These are phyloP conservation scores for Trametes meyenii DNA, from an alignment of 768 basidiomycete species.

Conservation along the genomic window DNA sequence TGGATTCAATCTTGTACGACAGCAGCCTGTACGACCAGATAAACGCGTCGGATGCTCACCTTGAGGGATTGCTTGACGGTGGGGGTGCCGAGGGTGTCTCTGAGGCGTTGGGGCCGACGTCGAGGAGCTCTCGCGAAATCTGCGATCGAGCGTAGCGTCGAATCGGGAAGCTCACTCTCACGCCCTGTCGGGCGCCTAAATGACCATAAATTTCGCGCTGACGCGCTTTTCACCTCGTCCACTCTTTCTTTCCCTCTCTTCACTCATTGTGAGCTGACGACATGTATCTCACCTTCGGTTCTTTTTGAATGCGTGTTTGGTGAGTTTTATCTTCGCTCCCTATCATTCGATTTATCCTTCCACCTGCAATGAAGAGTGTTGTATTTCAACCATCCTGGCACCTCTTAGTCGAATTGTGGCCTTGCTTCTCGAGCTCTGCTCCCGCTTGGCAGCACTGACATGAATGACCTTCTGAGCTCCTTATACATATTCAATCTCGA, in stretches of 20 bases:
- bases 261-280: neutral
- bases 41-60: slow-evolving; percentile 13
- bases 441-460: slow-evolving; percentile 70
- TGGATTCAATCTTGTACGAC: neutral
- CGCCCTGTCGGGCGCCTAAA: neutral
- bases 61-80: slow-evolving; percentile 24
- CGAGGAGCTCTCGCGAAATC: slow-evolving; percentile 9
- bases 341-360: slow-evolving; percentile 12
- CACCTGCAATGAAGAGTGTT: slow-evolving; percentile 76
- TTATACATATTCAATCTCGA: neutral
- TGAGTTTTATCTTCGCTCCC: slow-evolving; percentile 31
- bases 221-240: neutral
- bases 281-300: neutral
- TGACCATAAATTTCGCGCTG: slow-evolving; percentile 6
- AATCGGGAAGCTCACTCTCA: slow-evolving; percentile 10
- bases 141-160: neutral
- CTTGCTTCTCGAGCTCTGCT: slow-evolving; percentile 34
- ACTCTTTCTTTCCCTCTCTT: slow-evolving; percentile 5
- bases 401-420: slow-evolving; percentile 86
- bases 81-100: slow-evolving; percentile 21
- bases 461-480: slow-evolving; percentile 61
- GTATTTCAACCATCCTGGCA: slow-evolving; percentile 75
- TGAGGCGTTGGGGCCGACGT: slow-evolving; percentile 19
- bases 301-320: slow-evolving; percentile 11
- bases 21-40: neutral